phyloP scores from a whole-genome alignment of 2,329 filamentous ascomycete species.

The Fusarium sambucinum region DNA sequence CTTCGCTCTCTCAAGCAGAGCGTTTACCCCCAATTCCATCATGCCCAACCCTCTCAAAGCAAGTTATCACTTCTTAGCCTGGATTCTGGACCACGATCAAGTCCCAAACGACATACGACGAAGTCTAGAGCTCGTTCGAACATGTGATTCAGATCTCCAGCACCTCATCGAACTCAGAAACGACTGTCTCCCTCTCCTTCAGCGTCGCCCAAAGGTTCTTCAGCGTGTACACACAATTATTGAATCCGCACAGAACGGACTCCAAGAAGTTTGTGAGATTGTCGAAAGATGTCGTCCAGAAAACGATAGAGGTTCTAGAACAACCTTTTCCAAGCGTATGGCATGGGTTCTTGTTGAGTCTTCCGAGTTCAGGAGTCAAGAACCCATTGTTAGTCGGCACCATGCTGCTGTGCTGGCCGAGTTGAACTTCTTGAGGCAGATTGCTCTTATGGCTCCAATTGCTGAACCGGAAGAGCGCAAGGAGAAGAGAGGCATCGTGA shows the following conservation, averaged over 20 bases:
- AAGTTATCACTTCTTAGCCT: slow-evolving; percentile 33
- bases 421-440: slow-evolving; percentile 46
- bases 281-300: slow-evolving; percentile 49
- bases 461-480: not conserved
- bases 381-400: slow-evolving; percentile 47
- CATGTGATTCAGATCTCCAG: slow-evolving; percentile 51
- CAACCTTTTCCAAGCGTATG: slow-evolving; percentile 37
- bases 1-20: too few relatives aligned
- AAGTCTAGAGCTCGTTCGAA: slow-evolving; percentile 50
- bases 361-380: slow-evolving; percentile 44
- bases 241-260: slow-evolving; percentile 43
- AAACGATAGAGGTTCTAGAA: slow-evolving; percentile 32
- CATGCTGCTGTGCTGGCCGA: slow-evolving; percentile 49
- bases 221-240: slow-evolving; percentile 49
- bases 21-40: not conserved
- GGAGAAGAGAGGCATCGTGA: not conserved
- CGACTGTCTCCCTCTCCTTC: slow-evolving; percentile 44
- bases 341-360: slow-evolving; percentile 47
- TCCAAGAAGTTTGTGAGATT: slow-evolving; percentile 47
- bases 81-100: slow-evolving; percentile 42
- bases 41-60: slow-evolving; percentile 32
- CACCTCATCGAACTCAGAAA: slow-evolving; percentile 52
- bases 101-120: slow-evolving; percentile 47
- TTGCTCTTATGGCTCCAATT: slow-evolving; percentile 31
- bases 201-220: slow-evolving; percentile 44